A percentile compares a stretch with the other conserved stretches of the same genome.
Conservation (phyloP, 2,329 filamentous ascomycete genomes). For the Fusarium siculi region DNA sequence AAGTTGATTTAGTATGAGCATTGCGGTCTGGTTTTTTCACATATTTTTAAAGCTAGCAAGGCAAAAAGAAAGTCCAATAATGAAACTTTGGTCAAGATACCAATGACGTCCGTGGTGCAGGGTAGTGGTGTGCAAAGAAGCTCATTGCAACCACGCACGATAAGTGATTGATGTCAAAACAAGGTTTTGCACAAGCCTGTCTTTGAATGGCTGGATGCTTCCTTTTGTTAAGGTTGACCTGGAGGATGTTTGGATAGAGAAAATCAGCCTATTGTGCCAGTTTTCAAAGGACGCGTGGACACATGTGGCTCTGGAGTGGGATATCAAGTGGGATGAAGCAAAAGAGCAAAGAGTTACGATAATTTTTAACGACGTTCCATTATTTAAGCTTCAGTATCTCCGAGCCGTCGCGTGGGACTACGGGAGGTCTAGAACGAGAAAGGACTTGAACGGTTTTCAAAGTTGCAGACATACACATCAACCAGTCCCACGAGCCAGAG, state of each 20-base stretch:
- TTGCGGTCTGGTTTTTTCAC: constrained; percentile 31
- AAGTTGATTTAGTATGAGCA: constrained; percentile 37
- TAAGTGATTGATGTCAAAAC: neutral
- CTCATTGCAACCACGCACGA: neutral
- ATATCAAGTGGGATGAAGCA: constrained; percentile 20
- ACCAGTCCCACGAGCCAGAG: neutral
- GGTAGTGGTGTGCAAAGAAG: neutral
- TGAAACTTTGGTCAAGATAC: constrained; percentile 3
- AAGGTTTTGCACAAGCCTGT: neutral
- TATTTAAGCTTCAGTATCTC: constrained; percentile 18
- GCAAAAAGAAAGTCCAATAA: constrained; percentile 27
- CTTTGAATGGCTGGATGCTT: neutral
- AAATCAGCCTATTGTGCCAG: neutral
- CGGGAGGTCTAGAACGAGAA: neutral
- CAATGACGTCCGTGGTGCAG: neutral
- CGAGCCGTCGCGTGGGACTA: neutral
- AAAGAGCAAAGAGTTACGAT: neutral
- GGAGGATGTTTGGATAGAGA: neutral
- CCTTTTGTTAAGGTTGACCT: neutral
- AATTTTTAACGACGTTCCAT: neutral
- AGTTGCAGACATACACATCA: neutral
- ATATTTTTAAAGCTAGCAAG: constrained; percentile 15
- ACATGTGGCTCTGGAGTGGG: constrained; percentile 11
- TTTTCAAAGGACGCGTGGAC: constrained; percentile 9
- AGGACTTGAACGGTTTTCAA: neutral